A percentile compares a stretch with the other conserved stretches of the same genome.
phyloP scores from a whole-genome alignment of 78 protist genomes.

The Neovahlkampfia damariscottae region DNA sequence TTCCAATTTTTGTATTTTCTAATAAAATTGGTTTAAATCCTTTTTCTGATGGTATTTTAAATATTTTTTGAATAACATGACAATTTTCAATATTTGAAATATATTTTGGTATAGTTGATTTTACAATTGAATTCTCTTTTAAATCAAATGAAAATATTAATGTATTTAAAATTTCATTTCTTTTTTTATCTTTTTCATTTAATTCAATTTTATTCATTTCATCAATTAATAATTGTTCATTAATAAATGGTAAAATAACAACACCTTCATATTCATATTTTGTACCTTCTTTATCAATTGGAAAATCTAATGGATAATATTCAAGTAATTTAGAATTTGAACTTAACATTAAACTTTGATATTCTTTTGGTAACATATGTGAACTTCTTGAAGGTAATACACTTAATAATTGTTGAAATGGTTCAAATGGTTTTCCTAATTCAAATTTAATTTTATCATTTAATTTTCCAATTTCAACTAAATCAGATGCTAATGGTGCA shows the following conservation, averaged over 20 bases:
- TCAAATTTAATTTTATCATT: background rate
- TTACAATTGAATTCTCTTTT: background rate
- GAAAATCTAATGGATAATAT: conserved; percentile 11
- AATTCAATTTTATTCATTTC: background rate
- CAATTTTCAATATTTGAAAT: background rate
- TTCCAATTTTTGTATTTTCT: background rate
- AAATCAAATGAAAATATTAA: background rate
- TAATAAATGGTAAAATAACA: conserved; percentile 24
- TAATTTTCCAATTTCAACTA: background rate
- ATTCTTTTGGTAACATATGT: conserved; percentile 10
- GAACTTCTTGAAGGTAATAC: conserved; percentile 69
- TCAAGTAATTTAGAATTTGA: background rate
- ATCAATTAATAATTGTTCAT: background rate
- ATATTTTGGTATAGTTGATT: background rate
- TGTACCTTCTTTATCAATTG: conserved; percentile 15
- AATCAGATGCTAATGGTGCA: conserved; percentile 70
- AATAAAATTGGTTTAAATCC: background rate
- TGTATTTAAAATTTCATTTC: background rate
- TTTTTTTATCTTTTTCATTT: background rate
- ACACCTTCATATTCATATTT: conserved; percentile 20
- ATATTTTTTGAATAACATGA: background rate
- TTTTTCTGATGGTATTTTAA: background rate
- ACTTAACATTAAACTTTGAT: background rate
- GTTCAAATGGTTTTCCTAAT: conserved; percentile 49
- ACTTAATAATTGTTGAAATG: conserved; percentile 74